phyloP scores from a whole-genome alignment of 208 protist genomes.

The Leishmania martiniquensis region DNA sequence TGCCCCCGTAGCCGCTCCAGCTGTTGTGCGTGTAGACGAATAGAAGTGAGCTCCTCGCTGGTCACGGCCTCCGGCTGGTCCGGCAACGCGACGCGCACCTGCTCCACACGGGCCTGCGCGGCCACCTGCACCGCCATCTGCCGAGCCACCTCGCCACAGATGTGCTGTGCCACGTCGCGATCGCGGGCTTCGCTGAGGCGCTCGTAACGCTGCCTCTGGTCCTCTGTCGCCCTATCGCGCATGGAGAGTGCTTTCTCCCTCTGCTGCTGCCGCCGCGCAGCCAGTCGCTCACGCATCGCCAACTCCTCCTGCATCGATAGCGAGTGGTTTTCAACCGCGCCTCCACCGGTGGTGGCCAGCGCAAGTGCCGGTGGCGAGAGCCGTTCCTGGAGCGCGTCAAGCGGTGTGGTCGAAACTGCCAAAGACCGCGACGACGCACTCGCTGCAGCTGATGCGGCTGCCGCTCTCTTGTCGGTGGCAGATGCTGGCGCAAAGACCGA shows the following conservation, averaged over 20 bases:
- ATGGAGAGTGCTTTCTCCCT: not conserved
- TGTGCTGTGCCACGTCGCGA: conserved; percentile 1
- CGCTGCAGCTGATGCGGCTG: not conserved
- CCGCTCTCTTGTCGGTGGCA: not conserved
- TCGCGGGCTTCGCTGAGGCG: conserved; percentile 10
- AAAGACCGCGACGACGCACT: not conserved
- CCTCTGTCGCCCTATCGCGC: not conserved
- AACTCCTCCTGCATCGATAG: conserved; percentile 31
- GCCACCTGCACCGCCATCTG: conserved; percentile 14
- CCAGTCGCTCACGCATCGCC: conserved; percentile 20
- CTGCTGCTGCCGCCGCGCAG: conserved; percentile 6
- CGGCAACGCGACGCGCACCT: conserved; percentile 4
- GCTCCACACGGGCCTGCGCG: conserved; percentile 17
- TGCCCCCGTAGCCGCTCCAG: conserved; percentile 15
- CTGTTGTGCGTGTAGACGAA: conserved; percentile 23
- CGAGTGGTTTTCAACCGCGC: not conserved
- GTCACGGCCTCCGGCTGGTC: not conserved
- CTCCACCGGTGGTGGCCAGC: not conserved
- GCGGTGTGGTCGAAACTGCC: conserved; percentile 4
- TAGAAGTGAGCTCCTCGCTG: conserved; percentile 11
- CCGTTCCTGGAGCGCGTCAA: conserved; percentile 19
- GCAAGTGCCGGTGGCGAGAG: not conserved
- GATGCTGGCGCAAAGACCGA: not conserved
- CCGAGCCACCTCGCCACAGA: not conserved
- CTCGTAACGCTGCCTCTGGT: not conserved